Conservation (phyloP, 164 flowering plant genomes). For the grape (Vitis vinifera) region DNA sequence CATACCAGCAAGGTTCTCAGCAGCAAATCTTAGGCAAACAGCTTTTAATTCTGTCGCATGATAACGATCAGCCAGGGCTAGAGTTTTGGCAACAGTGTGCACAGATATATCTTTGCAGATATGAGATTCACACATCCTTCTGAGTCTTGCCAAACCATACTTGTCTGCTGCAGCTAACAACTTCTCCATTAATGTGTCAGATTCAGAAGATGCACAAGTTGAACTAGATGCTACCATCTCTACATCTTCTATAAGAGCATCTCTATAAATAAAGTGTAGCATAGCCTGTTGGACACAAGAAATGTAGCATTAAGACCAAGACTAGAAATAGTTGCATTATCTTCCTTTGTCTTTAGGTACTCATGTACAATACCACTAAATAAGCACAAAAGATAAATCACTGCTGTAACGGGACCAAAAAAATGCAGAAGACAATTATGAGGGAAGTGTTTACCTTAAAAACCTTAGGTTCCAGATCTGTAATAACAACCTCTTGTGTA, state of each 20-base stretch:
- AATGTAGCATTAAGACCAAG: background rate
- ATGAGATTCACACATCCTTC: constrained; percentile 54
- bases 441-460: constrained; percentile 58
- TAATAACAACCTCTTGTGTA: constrained; percentile 42
- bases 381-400: background rate
- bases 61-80: constrained; percentile 48
- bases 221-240: constrained; percentile 20
- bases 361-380: too few relatives aligned
- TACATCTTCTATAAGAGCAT: constrained; percentile 38
- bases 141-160: constrained; percentile 56
- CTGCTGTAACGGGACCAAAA: background rate
- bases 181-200: constrained; percentile 32
- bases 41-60: constrained; percentile 55
- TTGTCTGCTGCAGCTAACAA: constrained; percentile 60
- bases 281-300: constrained; percentile 29
- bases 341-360: too few relatives aligned
- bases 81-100: constrained; percentile 38
- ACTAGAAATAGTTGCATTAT: too few relatives aligned
- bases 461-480: constrained; percentile 76
- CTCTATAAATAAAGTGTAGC: constrained; percentile 49
- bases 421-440: background rate
- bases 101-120: constrained; percentile 62
- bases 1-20: constrained; percentile 64
- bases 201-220: constrained; percentile 12
- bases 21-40: constrained; percentile 60